Evolutionary conservation across 352 stramenopile species (phyloP).

Genomic region (Peronospora belbahrii): DNA sequence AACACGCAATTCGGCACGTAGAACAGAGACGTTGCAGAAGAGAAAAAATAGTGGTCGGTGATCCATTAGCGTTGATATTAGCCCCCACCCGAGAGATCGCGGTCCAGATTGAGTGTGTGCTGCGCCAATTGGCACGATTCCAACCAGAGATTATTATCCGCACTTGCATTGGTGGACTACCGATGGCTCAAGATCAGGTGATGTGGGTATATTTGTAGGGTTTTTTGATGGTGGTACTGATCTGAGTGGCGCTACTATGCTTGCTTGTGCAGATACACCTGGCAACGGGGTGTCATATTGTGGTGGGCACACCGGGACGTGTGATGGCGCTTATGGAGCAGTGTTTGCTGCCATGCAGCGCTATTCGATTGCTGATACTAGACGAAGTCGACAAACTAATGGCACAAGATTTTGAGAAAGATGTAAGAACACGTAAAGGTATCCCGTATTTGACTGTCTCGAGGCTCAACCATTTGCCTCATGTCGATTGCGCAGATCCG

Average conservation of each 20-base stretch:
- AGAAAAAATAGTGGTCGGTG: not conserved
- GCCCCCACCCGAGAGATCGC: constrained; percentile 73
- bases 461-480: not conserved
- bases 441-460: not conserved
- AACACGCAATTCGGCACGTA: constrained; percentile 41
- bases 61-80: constrained; percentile 53
- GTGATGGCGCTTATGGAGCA: constrained; percentile 65
- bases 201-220: not conserved
- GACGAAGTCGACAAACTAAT: constrained; percentile 84
- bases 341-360: constrained; percentile 33
- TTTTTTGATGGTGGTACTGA: not conserved
- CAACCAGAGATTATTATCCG: constrained; percentile 30
- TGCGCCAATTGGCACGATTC: constrained; percentile 46
- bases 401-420: constrained; percentile 48
- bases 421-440: constrained; percentile 23
- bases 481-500: constrained; percentile 38
- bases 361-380: constrained; percentile 58
- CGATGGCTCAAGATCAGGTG: constrained; percentile 56
- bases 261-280: constrained; percentile 28
- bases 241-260: not conserved
- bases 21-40: constrained; percentile 5
- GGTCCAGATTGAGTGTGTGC: constrained; percentile 61
- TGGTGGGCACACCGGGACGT: constrained; percentile 63
- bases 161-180: constrained; percentile 54
- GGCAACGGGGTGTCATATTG: constrained; percentile 44